A percentile compares a stretch with the other conserved stretches of the same genome.
Conservation (phyloP, 306 rosid species). For the Heteromeles arbutifolia region DNA sequence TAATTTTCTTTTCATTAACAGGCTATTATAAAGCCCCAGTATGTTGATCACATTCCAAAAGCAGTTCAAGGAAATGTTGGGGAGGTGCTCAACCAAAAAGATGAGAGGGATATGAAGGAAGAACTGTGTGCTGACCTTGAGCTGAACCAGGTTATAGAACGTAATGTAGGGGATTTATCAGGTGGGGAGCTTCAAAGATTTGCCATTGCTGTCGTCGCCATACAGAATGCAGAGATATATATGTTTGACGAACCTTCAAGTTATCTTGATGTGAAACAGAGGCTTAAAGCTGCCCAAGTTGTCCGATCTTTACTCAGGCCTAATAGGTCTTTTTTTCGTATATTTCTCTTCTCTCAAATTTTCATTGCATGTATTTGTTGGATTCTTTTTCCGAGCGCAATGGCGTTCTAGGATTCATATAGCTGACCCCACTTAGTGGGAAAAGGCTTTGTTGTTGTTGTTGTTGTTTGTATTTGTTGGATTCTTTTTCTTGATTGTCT, state of each 20-base stretch:
- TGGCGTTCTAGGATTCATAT: too few species aligned
- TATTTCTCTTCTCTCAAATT: not conserved
- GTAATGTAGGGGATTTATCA: slow-evolving; percentile 73
- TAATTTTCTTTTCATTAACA: slow-evolving; percentile 9
- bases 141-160: slow-evolving; percentile 78
- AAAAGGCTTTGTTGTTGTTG: too few species aligned
- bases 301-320: slow-evolving; percentile 70
- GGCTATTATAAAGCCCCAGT: slow-evolving; percentile 86
- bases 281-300: slow-evolving; percentile 81
- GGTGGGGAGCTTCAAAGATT: slow-evolving; percentile 95
- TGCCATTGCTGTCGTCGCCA: slow-evolving; percentile 85
- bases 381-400: not conserved
- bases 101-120: slow-evolving; percentile 63
- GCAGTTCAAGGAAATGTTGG: slow-evolving; percentile 92
- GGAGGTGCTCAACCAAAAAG: slow-evolving; percentile 76
- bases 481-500: not conserved
- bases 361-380: not conserved
- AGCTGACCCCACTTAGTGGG: too few species aligned
- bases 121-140: slow-evolving; percentile 76
- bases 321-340: slow-evolving; percentile 47
- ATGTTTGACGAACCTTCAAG: slow-evolving; percentile 87
- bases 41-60: slow-evolving; percentile 79
- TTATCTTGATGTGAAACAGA: slow-evolving; percentile 81
- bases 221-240: slow-evolving; percentile 76
- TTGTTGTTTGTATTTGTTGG: not conserved